A percentile compares a stretch with the other conserved stretches of the same genome.
Evolutionary conservation across 2,329 filamentous ascomycete species (phyloP).

Genomic region (Talaromyces sp.): DNA sequence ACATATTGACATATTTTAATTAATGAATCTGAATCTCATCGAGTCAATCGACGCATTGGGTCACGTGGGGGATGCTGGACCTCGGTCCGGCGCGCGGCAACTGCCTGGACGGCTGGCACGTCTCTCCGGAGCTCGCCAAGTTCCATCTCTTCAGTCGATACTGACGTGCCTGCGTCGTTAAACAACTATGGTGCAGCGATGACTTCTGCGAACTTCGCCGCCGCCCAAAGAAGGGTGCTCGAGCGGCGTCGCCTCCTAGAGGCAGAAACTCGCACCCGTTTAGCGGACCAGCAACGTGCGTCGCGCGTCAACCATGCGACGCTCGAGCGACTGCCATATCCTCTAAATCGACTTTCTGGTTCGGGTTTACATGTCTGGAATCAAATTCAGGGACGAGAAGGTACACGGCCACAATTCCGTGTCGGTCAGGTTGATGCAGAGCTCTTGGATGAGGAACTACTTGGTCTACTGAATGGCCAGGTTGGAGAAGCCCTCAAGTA

Average conservation of each 20-base stretch:
- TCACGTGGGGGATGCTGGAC: not conserved
- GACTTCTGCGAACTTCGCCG: constrained; percentile 68
- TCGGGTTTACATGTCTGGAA: constrained; percentile 58
- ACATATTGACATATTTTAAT: not conserved
- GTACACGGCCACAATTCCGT: constrained; percentile 78
- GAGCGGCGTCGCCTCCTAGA: constrained; percentile 75
- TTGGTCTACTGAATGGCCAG: constrained; percentile 78
- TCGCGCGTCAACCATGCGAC: constrained; percentile 49
- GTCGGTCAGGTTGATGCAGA: constrained; percentile 96
- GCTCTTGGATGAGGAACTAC: constrained; percentile 85
- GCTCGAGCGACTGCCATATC: constrained; percentile 55
- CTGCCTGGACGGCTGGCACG: not conserved
- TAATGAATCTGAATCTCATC: not conserved
- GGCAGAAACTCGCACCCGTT: constrained; percentile 55
- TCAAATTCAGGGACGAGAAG: constrained; percentile 65
- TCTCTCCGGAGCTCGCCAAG: not conserved
- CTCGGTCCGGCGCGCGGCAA: constrained; percentile 5
- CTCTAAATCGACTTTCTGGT: constrained; percentile 52
- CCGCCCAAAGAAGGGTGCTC: constrained; percentile 80
- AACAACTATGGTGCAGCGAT: constrained; percentile 37
- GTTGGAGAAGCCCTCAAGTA: constrained; percentile 85
- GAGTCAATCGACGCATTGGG: not conserved
- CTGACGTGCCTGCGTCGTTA: not conserved
- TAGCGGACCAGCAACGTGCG: constrained; percentile 38
- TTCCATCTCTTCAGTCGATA: not conserved